phyloP scores from a whole-genome alignment of 306 rosid genomes.

The Vigna nakashimae region DNA sequence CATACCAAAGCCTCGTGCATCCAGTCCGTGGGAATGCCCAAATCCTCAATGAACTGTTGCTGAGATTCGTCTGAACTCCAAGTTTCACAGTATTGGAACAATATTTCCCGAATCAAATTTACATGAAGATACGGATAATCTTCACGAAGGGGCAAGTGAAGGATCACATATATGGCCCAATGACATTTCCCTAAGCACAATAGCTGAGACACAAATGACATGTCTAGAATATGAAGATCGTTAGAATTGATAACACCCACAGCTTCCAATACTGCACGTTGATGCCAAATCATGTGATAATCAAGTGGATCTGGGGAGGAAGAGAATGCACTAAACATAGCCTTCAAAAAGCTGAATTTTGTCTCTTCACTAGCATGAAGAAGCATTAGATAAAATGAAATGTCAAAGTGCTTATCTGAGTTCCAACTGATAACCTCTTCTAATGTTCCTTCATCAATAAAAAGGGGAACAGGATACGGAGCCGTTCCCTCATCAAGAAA shows the following conservation, averaged over 20 bases:
- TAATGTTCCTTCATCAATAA: constrained; percentile 73
- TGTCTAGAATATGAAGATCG: constrained; percentile 93
- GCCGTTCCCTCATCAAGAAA: constrained; percentile 80
- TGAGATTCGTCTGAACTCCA: constrained; percentile 92
- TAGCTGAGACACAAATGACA: constrained; percentile 85
- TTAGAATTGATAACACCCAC: constrained; percentile 79
- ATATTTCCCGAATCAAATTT: constrained; percentile 84
- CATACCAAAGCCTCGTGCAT: constrained; percentile 96
- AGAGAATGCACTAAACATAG: constrained; percentile 90
- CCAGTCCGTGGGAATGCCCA: constrained; percentile 90
- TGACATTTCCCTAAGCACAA: constrained; percentile 88
- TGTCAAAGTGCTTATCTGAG: constrained; percentile 64
- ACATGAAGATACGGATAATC: constrained; percentile 87
- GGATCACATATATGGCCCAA: constrained; percentile 97
- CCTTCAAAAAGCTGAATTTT: constrained; percentile 63
- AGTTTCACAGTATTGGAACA: constrained; percentile 92
- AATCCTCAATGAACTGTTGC: constrained; percentile 75
- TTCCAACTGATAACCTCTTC: constrained; percentile 56
- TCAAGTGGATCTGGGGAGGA: constrained; percentile 96
- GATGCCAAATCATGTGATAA: constrained; percentile 99
- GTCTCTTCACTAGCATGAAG: constrained; percentile 78
- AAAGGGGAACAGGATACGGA: constrained; percentile 89
- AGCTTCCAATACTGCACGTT: constrained; percentile 84
- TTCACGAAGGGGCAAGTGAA: constrained; percentile 79
- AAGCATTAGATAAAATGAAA: constrained; percentile 94